Base-by-base conservation (phyloP, 352 stramenopile species). In the Phytophthora pini region DNA sequence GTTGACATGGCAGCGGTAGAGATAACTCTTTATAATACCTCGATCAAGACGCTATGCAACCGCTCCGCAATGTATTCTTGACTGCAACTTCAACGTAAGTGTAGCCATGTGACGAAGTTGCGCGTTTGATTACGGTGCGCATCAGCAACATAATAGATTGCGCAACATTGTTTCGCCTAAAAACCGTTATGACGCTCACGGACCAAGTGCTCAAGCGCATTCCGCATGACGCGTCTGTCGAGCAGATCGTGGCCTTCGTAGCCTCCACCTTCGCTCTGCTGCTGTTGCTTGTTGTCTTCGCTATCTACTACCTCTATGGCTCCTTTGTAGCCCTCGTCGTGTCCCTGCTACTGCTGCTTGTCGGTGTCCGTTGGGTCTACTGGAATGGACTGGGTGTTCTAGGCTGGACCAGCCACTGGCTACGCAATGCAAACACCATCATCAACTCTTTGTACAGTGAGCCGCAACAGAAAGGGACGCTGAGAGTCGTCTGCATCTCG, bases 401-500 rank as follows among this genome's bases (percentile, higher is more conserved):
- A 32, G 85, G 82, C 22, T 88, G 79, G 69, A 61, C 60, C 11
- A 77, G 53, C 65, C 15, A 26, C 3, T 91, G 72, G 72, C 55
- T 93, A 22, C 77, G 78, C 38, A 73, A 76, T 38, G 77, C 77
- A 0, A 58, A 73, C 7, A 13, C 10, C 0, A 24, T 83, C 1
- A 56, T 76, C 15, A 26, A 7, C 2, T 72, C 75, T 0, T 52
- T 93, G 1, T 57, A 29, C 6, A 82, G 69, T 32, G 49, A 74
- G 0, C 77, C 82, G 7, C 70, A 91, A 47, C 74, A 82, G 46
- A 57, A 76, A 8, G 82, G 78, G 4, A 89, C 79, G 6, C 56
- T 95, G 9, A 77, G 88, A 22, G 69, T 95, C 1, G 86, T 94
- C 4, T 94, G 87, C 65, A 76, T 95, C 58, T 95, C 88, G 0